These are phyloP conservation scores for Chrysopogon serrulatus DNA, from an alignment of 176 grass and related monocot genomes.

Conservation along the genomic window DNA sequence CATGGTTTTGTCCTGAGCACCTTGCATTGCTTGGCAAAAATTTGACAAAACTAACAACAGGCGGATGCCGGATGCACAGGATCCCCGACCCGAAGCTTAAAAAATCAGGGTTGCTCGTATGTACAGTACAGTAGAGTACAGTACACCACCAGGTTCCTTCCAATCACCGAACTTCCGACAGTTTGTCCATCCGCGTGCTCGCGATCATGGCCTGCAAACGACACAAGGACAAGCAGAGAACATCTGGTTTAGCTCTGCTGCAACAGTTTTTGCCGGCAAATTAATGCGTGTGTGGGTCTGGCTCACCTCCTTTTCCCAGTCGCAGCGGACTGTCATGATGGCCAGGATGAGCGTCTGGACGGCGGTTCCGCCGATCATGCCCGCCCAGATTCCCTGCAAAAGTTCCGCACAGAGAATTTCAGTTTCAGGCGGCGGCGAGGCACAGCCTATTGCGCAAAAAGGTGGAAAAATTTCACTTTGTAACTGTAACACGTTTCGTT, in stretches of 20 bases:
- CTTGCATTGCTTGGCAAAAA: neutral
- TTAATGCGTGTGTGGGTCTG: neutral
- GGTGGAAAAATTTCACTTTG: too few species aligned
- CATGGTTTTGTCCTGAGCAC: neutral
- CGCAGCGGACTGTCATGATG: constrained; percentile 65
- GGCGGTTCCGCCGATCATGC: constrained; percentile 89
- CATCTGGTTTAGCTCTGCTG: neutral
- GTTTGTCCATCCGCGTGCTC: constrained; percentile 54
- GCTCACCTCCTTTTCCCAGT: constrained; percentile 88
- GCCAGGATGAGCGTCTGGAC: constrained; percentile 78
- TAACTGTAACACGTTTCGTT: too few species aligned
- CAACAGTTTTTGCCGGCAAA: neutral
- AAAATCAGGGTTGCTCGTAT: neutral
- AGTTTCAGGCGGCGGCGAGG: neutral
- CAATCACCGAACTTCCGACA: constrained; percentile 26
- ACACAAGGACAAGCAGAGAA: neutral
- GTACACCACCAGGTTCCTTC: neutral
- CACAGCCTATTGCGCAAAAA: too few species aligned
- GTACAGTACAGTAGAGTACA: too few species aligned
- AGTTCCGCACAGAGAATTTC: neutral
- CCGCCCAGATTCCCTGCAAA: constrained; percentile 81
- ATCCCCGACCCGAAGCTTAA: neutral
- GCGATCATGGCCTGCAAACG: constrained; percentile 59
- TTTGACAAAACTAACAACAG: neutral
- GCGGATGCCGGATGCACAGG: neutral